Evolutionary conservation across 495 filamentous ascomycete genomes (phyloP).

Genomic region (Haplographium delicatum): DNA sequence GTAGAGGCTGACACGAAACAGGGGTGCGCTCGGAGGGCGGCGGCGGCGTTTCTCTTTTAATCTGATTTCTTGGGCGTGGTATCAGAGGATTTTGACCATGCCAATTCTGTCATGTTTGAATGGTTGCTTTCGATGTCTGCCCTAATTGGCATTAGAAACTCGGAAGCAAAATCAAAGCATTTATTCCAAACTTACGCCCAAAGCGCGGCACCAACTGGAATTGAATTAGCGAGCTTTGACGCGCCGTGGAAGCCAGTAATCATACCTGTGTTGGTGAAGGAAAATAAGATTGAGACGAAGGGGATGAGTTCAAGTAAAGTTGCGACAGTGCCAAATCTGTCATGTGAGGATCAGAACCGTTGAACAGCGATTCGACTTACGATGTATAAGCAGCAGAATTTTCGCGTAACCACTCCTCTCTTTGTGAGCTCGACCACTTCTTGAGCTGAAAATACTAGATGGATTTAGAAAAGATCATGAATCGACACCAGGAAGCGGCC

Average conservation of each 20-base stretch:
- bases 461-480: too few relatives aligned
- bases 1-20: too few relatives aligned
- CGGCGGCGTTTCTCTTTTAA: slow-evolving; percentile 27
- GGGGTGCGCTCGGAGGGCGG: too few relatives aligned
- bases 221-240: background rate
- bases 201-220: slow-evolving; percentile 71
- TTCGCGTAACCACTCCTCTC: slow-evolving; percentile 57
- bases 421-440: slow-evolving; percentile 59
- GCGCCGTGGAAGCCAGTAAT: background rate
- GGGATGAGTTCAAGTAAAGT: slow-evolving; percentile 82
- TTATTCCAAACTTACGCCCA: too few relatives aligned
- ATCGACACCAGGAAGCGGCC: background rate
- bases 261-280: slow-evolving; percentile 79
- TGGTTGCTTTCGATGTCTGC: slow-evolving; percentile 75
- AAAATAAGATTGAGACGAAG: slow-evolving; percentile 73
- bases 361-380: slow-evolving; percentile 44
- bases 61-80: slow-evolving; percentile 50
- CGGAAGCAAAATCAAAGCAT: too few relatives aligned
- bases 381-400: slow-evolving; percentile 65
- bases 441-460: slow-evolving; percentile 85
- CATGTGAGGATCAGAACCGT: background rate
- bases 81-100: slow-evolving; percentile 49
- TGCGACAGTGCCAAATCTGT: slow-evolving; percentile 71
- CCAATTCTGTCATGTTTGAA: slow-evolving; percentile 40
- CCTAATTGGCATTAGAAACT: too few relatives aligned